Evolutionary conservation across 768 basidiomycete species (phyloP), one percentile per base, ranked within the genome.

Genomic region (Hericium erinaceus): DNA sequence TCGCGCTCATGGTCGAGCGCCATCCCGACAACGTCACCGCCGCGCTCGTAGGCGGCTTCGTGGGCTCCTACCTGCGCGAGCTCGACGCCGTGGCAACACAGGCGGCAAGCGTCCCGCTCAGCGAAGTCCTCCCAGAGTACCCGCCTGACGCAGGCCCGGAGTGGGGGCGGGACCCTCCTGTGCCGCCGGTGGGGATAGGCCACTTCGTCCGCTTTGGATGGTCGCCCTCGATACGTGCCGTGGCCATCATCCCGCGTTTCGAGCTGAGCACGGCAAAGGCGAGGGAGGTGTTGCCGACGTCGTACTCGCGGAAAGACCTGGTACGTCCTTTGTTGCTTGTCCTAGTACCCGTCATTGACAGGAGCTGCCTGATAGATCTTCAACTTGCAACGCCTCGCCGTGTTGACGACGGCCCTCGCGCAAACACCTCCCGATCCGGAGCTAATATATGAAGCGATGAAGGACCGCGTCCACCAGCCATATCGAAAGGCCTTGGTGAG

Each of bases 21-120:
- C 97, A 99, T 69, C 97, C 97, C 15, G 97, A 99, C 72, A 99
- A 99, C 70, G 95, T 99, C 67, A 97, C 97, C 0, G 97, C 97
- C 2, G 95, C 95, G 0, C 82, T 99, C 39, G 81, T 98, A 16
- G 97, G 97, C 39, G 97, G 97, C 0, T 98, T 99, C 71, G 92
- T 98, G 24, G 97, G 97, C 18, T 91, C 89, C 2, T 99, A 98
- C 75, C 80, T 98, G 54, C 82, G 88, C 59, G 95, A 97, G 70
- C 80, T 98, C 50, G 90, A 90, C 64, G 78, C 80, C 10, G 81
- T 79, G 44, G 95, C 92, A 4, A 89, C 78, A 60, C 81, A 83
- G 61, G 92, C 91, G 0, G 89, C 92, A 1, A 86, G 85, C 57
- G 94, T 98, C 1, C 97, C 97, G 2, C 78, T 99, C 50, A 90